Percentiles rank a stretch among this genome's conserved stretches.
phyloP scores from a whole-genome alignment of 495 filamentous ascomycete genomes.

The Penicillium pancosmium region DNA sequence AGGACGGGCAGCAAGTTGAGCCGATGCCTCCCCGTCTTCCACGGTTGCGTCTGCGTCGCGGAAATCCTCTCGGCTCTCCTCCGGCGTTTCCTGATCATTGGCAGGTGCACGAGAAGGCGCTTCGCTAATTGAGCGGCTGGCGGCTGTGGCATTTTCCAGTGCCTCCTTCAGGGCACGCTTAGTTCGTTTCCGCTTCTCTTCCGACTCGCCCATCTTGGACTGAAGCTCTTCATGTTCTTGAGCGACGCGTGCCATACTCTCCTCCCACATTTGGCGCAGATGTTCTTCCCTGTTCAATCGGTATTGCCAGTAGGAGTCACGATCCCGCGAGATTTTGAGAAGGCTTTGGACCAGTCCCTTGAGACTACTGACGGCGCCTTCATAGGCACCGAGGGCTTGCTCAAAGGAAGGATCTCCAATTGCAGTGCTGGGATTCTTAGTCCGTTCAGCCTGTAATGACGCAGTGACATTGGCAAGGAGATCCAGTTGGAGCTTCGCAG shows the following conservation, averaged over 20 bases:
- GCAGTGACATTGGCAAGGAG: conserved; percentile 80
- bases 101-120: conserved; percentile 25
- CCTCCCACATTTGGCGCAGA: conserved; percentile 94
- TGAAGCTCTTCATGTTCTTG: conserved; percentile 91
- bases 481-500: conserved; percentile 88
- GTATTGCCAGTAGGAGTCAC: conserved; percentile 96
- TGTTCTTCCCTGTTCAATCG: conserved; percentile 86
- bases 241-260: conserved; percentile 94
- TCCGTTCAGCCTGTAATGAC: conserved; percentile 74
- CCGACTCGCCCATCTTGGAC: conserved; percentile 82
- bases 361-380: conserved; percentile 83
- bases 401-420: conserved; percentile 75
- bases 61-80: conserved; percentile 20
- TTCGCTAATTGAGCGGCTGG: conserved; percentile 45
- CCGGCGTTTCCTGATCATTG: conserved; percentile 20
- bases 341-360: conserved; percentile 86
- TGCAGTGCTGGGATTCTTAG: conserved; percentile 65
- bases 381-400: conserved; percentile 84
- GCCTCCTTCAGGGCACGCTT: conserved; percentile 89
- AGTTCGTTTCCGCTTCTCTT: conserved; percentile 84
- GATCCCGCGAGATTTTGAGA: conserved; percentile 85
- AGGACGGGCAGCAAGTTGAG: conserved; percentile 12
- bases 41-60: conserved; percentile 15
- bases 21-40: conserved; percentile 6
- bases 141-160: conserved; percentile 61